Evolutionary conservation across 805 yeast species (phyloP).

Genomic region (Clavispora carvajalis): DNA sequence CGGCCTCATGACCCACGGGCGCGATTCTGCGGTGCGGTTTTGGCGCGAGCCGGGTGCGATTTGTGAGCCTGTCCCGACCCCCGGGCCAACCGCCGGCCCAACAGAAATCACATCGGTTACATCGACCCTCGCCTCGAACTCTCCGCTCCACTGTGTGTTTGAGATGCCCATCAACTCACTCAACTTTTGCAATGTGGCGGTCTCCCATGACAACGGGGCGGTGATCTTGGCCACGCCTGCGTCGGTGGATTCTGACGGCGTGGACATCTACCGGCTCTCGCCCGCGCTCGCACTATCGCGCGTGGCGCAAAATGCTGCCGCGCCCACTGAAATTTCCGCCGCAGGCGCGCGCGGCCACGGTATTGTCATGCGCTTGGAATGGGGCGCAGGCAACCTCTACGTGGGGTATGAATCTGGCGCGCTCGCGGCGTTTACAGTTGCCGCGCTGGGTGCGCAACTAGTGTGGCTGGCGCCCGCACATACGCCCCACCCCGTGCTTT

Average conservation of each 20-base stretch:
- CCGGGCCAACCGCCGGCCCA: no score
- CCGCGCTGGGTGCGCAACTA: slow-evolving; percentile 14
- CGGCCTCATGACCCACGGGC: slow-evolving; percentile 55
- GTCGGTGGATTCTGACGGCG: slow-evolving; percentile 54
- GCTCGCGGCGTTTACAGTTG: slow-evolving; percentile 52
- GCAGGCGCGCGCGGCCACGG: slow-evolving; percentile 39
- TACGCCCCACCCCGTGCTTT: slow-evolving; percentile 51
- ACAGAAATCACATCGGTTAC: no score
- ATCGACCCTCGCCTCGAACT: no score
- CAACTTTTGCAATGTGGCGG: slow-evolving; percentile 64
- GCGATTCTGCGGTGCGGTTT: slow-evolving; percentile 52
- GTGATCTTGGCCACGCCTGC: slow-evolving; percentile 51
- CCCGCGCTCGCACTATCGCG: slow-evolving; percentile 22
- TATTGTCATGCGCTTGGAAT: slow-evolving; percentile 56
- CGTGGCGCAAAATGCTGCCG: slow-evolving; percentile 28
- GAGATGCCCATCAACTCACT: slow-evolving; percentile 67
- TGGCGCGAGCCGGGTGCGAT: no score
- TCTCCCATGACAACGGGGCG: slow-evolving; percentile 17
- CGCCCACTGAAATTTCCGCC: background rate
- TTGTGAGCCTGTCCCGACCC: no score
- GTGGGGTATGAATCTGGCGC: slow-evolving; percentile 77
- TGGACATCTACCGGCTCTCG: slow-evolving; percentile 53
- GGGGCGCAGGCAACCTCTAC: slow-evolving; percentile 19
- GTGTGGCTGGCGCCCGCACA: slow-evolving; percentile 19
- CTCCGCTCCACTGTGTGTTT: slow-evolving; percentile 15